Evolutionary conservation across 176 grass and related monocot genomes (phyloP).

Genomic region (Aechmea fasciata): DNA sequence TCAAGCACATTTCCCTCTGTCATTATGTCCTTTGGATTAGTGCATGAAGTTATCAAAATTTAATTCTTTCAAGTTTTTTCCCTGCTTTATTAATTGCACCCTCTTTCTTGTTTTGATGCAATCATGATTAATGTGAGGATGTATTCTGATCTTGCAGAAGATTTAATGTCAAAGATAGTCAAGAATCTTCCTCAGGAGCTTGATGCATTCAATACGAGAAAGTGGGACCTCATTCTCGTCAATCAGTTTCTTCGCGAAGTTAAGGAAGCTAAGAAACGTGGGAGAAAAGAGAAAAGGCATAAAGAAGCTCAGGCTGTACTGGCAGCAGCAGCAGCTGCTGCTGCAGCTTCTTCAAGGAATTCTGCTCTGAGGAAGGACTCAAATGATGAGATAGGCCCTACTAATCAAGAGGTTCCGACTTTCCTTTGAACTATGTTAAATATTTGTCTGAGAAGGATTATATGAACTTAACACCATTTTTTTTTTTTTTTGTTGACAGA

Average conservation of each 20-base stretch:
- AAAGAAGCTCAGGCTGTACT: constrained; percentile 96
- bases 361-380: constrained; percentile 69
- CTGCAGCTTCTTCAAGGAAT: constrained; percentile 69
- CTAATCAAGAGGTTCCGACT: constrained; percentile 54
- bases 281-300: constrained; percentile 89
- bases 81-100: constrained; percentile 7
- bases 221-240: constrained; percentile 90
- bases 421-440: constrained; percentile 4
- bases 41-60: not conserved
- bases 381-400: constrained; percentile 33
- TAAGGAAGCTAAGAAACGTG: constrained; percentile 92
- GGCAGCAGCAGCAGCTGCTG: constrained; percentile 75
- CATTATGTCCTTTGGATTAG: not conserved
- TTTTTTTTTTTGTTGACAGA: constrained; percentile 25
- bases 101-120: not conserved
- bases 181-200: constrained; percentile 64
- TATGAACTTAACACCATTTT: constrained; percentile 10
- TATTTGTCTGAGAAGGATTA: not conserved
- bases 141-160: constrained; percentile 40
- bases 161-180: constrained; percentile 62
- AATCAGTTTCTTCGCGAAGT: constrained; percentile 91
- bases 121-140: not conserved
- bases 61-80: constrained; percentile 11
- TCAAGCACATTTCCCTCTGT: constrained; percentile 24
- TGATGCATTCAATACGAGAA: constrained; percentile 54